These are phyloP conservation scores for Volvox reticuliferus DNA, from an alignment of 139 green algal species.

Conservation along the genomic window DNA sequence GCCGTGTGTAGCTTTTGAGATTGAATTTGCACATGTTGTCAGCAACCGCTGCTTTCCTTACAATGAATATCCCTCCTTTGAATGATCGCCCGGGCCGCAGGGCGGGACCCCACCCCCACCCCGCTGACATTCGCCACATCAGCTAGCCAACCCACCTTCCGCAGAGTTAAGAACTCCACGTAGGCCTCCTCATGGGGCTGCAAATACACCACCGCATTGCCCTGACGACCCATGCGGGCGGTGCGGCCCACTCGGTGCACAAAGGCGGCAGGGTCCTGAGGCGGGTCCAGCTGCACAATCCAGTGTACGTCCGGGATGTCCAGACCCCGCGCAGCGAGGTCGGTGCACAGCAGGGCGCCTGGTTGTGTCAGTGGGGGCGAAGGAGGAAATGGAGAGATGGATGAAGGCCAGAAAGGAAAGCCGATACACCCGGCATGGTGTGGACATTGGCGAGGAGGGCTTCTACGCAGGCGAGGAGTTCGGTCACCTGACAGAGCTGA, in stretches of 20 bases:
- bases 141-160: slow-evolving; percentile 66
- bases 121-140: too few species aligned
- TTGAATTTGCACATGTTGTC: too few species aligned
- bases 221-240: slow-evolving; percentile 90
- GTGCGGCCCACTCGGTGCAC: slow-evolving; percentile 87
- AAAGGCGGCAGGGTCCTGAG: slow-evolving; percentile 90
- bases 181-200: slow-evolving; percentile 86
- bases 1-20: too few species aligned
- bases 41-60: too few species aligned
- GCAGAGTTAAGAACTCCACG: slow-evolving; percentile 89
- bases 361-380: neutral
- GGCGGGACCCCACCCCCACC: too few species aligned
- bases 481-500: neutral
- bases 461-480: neutral
- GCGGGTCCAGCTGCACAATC: slow-evolving; percentile 89
- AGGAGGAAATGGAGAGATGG: neutral
- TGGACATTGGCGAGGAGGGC: neutral
- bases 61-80: too few species aligned
- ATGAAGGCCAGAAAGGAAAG: too few species aligned
- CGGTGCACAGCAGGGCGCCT: slow-evolving; percentile 91
- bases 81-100: too few species aligned
- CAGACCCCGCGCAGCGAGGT: slow-evolving; percentile 94
- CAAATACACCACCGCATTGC: slow-evolving; percentile 84
- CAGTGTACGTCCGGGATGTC: slow-evolving; percentile 94
- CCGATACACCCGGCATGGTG: neutral